phyloP scores from a whole-genome alignment of 768 basidiomycete genomes.

The Strobilomyces echinocephalus region DNA sequence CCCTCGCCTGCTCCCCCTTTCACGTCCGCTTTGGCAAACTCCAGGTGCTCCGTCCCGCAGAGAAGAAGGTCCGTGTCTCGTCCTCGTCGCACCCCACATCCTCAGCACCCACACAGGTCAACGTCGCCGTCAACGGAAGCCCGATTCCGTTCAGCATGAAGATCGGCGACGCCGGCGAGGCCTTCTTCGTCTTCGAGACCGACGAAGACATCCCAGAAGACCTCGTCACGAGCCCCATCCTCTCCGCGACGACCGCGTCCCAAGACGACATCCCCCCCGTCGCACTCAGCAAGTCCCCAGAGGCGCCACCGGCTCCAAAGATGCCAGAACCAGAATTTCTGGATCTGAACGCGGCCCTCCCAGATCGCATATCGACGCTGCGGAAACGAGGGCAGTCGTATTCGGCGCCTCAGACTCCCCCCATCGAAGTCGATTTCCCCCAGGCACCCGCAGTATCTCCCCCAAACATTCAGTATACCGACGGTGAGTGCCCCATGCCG shows the following conservation, averaged over 20 bases:
- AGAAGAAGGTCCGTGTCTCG: slow-evolving; percentile 69
- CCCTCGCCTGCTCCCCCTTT: slow-evolving; percentile 89
- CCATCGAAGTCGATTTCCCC: slow-evolving; percentile 41
- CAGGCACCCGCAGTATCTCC: slow-evolving; percentile 39
- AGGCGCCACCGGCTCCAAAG: slow-evolving; percentile 10
- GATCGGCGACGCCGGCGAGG: slow-evolving; percentile 97
- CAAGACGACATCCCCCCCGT: slow-evolving; percentile 29
- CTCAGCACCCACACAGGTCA: slow-evolving; percentile 55
- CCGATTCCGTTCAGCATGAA: slow-evolving; percentile 95
- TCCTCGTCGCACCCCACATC: background rate
- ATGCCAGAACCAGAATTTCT: slow-evolving; percentile 73
- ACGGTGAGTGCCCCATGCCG: slow-evolving; percentile 35
- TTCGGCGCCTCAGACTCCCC: slow-evolving; percentile 29
- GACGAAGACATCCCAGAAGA: slow-evolving; percentile 91
- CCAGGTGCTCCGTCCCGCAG: slow-evolving; percentile 87
- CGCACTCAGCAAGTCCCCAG: slow-evolving; percentile 15
- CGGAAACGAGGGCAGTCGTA: slow-evolving; percentile 24
- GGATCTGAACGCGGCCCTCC: slow-evolving; percentile 60
- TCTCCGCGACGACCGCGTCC: slow-evolving; percentile 50
- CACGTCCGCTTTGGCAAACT: slow-evolving; percentile 98
- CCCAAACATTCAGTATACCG: slow-evolving; percentile 59
- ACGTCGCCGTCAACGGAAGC: slow-evolving; percentile 80
- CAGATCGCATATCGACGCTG: slow-evolving; percentile 12
- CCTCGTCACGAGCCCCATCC: slow-evolving; percentile 89
- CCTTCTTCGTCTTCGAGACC: slow-evolving; percentile 98